Evolutionary conservation across 1,284 basidiomycete species (phyloP).

Genomic region (Sparassis latifolia): DNA sequence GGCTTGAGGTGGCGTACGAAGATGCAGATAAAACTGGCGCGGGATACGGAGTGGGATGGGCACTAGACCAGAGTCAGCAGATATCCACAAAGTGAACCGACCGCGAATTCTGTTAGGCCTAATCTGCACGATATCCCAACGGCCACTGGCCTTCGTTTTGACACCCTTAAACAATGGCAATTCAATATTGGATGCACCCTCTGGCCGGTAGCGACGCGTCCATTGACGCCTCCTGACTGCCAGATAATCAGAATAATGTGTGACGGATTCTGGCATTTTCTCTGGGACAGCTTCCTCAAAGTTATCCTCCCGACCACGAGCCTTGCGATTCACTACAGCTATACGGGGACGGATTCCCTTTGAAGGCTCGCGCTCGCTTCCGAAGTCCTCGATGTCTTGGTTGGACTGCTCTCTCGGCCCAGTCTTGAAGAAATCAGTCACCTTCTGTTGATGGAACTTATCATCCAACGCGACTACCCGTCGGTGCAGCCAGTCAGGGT

Average conservation of each 20-base stretch:
- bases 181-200: slow-evolving; percentile 36
- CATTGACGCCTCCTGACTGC: slow-evolving; percentile 77
- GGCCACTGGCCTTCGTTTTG: slow-evolving; percentile 58
- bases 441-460: slow-evolving; percentile 96
- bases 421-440: slow-evolving; percentile 89
- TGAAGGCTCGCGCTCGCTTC: slow-evolving; percentile 18
- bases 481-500: slow-evolving; percentile 96
- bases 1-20: slow-evolving; percentile 60
- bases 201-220: slow-evolving; percentile 46
- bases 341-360: slow-evolving; percentile 36
- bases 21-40: slow-evolving; percentile 89
- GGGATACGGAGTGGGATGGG: slow-evolving; percentile 81
- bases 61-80: slow-evolving; percentile 76
- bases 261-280: slow-evolving; percentile 52
- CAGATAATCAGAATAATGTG: slow-evolving; percentile 79
- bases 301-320: slow-evolving; percentile 29
- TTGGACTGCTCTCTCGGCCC: slow-evolving; percentile 24
- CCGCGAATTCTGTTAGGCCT: slow-evolving; percentile 74
- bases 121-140: slow-evolving; percentile 95
- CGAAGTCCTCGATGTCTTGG: slow-evolving; percentile 67
- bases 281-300: slow-evolving; percentile 31
- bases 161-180: slow-evolving; percentile 80
- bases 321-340: slow-evolving; percentile 51
- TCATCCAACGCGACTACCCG: slow-evolving; percentile 87
- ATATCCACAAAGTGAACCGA: slow-evolving; percentile 88